Conservation (phyloP, 2,329 filamentous ascomycete genomes). For the Pseudocercospora fuligena region DNA sequence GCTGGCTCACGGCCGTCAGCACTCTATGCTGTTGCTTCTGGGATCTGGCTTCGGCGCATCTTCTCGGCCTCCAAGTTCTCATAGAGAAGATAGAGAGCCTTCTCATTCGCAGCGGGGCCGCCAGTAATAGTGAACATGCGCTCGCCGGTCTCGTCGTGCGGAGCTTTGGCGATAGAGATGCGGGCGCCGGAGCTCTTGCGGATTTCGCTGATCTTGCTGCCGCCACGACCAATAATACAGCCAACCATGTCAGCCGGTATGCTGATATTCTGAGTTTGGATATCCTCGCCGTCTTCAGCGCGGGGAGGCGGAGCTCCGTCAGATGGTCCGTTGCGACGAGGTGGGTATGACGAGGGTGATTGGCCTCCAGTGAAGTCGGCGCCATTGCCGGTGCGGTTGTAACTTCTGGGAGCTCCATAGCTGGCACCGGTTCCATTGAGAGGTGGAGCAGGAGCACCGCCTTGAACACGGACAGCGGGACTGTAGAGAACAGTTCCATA, state of each 20-base stretch:
- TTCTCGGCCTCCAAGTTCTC: slow-evolving; percentile 99
- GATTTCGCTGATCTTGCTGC: slow-evolving; percentile 98
- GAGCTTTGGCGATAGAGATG: slow-evolving; percentile 96
- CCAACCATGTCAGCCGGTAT: slow-evolving; percentile 99
- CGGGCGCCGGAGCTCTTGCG: slow-evolving; percentile 94
- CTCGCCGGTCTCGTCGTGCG: slow-evolving; percentile 96
- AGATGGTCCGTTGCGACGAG: slow-evolving; percentile 72
- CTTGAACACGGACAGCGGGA: slow-evolving; percentile 85
- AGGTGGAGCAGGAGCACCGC: slow-evolving; percentile 58
- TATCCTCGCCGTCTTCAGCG: slow-evolving; percentile 95
- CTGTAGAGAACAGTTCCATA: slow-evolving; percentile 98
- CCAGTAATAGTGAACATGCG: slow-evolving; percentile 99
- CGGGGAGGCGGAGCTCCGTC: slow-evolving; percentile 79
- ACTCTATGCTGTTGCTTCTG: slow-evolving; percentile 44
- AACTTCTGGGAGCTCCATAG: slow-evolving; percentile 62
- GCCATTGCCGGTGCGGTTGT: slow-evolving; percentile 93
- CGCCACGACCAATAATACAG: slow-evolving; percentile 94
- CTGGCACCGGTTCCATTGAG: slow-evolving; percentile 53
- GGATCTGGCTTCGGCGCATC: slow-evolving; percentile 89
- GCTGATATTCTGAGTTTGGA: slow-evolving; percentile 99
- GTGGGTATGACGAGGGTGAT: slow-evolving; percentile 64
- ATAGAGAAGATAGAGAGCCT: slow-evolving; percentile 92
- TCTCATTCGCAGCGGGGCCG: slow-evolving; percentile 90
- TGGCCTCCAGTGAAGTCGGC: slow-evolving; percentile 87
- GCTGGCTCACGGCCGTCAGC: slow-evolving; percentile 21